Evolutionary conservation across 2,329 filamentous ascomycete species (phyloP).

Genomic region (Clonostachys solani): DNA sequence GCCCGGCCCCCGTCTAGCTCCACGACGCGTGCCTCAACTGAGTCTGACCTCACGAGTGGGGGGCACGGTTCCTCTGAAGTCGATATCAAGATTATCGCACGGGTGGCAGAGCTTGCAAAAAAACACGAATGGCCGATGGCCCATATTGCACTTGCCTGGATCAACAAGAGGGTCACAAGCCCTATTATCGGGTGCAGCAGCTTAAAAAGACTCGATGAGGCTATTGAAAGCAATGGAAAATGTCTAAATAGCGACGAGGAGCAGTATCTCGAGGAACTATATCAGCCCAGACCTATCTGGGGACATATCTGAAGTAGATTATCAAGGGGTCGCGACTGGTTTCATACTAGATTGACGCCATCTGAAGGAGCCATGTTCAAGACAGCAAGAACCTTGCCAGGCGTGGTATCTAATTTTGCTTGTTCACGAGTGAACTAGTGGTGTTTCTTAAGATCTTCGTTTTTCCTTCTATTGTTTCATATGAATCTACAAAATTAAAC

Average conservation of each 20-base stretch:
- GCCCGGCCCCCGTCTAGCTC: slow-evolving; percentile 14
- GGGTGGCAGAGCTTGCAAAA: slow-evolving; percentile 46
- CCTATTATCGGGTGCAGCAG: slow-evolving; percentile 60
- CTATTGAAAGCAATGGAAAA: slow-evolving; percentile 50
- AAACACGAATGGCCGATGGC: slow-evolving; percentile 56
- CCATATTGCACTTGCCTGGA: slow-evolving; percentile 63
- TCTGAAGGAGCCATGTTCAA: too few species aligned
- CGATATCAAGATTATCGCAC: slow-evolving; percentile 3
- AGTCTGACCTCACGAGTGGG: slow-evolving; percentile 23
- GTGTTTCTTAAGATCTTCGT: too few species aligned
- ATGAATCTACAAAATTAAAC: too few species aligned
- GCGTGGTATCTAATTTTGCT: too few species aligned
- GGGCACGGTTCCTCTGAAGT: slow-evolving; percentile 1
- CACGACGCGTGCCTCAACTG: slow-evolving; percentile 15
- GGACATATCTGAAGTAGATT: slow-evolving; percentile 1
- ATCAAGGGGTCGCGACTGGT: not conserved
- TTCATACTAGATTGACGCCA: too few species aligned
- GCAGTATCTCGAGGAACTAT: slow-evolving; percentile 55
- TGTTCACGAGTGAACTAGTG: too few species aligned
- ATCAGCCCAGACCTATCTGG: slow-evolving; percentile 45
- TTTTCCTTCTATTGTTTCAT: too few species aligned
- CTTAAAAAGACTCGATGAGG: slow-evolving; percentile 55
- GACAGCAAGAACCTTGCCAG: too few species aligned
- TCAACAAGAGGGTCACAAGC: slow-evolving; percentile 43
- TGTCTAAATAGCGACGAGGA: slow-evolving; percentile 53